Evolutionary conservation across 768 basidiomycete species (phyloP).

Genomic region (Tylopilus vinaceipallidus): DNA sequence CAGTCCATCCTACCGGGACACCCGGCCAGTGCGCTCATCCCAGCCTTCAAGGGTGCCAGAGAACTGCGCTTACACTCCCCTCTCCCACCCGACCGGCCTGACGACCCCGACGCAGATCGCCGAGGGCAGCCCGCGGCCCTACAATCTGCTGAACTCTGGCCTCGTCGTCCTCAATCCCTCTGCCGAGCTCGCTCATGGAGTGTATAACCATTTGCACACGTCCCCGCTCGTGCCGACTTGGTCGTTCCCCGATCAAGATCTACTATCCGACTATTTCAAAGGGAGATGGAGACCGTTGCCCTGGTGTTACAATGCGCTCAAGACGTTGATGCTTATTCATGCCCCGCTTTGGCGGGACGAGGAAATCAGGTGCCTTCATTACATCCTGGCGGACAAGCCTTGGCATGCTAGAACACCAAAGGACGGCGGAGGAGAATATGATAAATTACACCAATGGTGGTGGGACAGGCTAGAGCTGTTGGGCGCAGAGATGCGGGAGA

Average conservation of each 20-base stretch:
- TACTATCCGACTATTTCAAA: constrained; percentile 76
- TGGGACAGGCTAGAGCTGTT: constrained; percentile 60
- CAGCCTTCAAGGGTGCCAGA: constrained; percentile 73
- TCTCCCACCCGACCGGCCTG: constrained; percentile 44
- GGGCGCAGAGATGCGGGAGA: constrained; percentile 40
- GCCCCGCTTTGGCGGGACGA: constrained; percentile 77
- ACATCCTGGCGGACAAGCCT: constrained; percentile 84
- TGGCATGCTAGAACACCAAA: constrained; percentile 59
- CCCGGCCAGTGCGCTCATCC: not conserved
- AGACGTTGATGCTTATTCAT: constrained; percentile 78
- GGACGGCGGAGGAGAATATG: constrained; percentile 46
- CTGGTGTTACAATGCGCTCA: constrained; percentile 92
- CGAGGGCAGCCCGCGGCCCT: constrained; percentile 60
- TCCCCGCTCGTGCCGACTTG: constrained; percentile 53
- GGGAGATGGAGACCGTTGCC: constrained; percentile 77
- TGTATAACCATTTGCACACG: constrained; percentile 45
- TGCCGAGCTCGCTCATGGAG: constrained; percentile 43
- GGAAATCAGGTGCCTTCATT: constrained; percentile 84
- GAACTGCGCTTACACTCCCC: constrained; percentile 80
- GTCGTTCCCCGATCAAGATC: constrained; percentile 92
- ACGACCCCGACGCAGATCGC: constrained; percentile 44
- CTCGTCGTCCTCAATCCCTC: constrained; percentile 85
- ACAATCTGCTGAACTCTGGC: constrained; percentile 87
- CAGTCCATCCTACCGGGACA: not conserved
- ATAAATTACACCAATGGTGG: constrained; percentile 70